phyloP scores from a whole-genome alignment of 495 filamentous ascomycete species.

The Schizothecium vesticola region DNA sequence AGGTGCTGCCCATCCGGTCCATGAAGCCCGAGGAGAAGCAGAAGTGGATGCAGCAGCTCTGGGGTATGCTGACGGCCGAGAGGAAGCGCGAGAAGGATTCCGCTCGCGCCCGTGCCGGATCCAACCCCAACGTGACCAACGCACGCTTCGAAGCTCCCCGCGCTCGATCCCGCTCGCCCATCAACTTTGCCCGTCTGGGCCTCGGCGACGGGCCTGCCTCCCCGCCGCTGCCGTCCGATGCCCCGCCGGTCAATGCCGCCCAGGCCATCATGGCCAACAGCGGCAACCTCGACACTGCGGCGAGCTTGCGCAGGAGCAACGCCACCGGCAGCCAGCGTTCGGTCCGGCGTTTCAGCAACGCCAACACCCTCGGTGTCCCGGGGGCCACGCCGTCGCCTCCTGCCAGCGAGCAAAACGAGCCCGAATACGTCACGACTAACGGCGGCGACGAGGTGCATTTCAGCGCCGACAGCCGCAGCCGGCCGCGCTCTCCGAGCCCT shows the following conservation, averaged over 20 bases:
- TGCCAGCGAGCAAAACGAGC: background rate
- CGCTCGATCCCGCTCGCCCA: constrained; percentile 14
- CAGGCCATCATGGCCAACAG: background rate
- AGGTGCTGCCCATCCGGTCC: constrained; percentile 31
- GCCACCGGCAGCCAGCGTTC: constrained; percentile 4
- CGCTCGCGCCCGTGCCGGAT: constrained; percentile 1
- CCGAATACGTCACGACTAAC: constrained; percentile 1
- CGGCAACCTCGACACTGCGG: background rate
- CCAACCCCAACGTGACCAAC: constrained; percentile 1
- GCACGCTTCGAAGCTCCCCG: constrained; percentile 24
- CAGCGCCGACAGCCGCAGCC: background rate
- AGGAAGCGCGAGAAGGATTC: constrained; percentile 14
- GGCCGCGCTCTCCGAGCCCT: constrained; percentile 2
- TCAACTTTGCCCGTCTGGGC: constrained; percentile 3
- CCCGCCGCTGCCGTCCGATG: background rate
- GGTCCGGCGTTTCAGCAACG: constrained; percentile 8
- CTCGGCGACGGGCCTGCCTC: background rate
- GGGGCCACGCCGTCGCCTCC: background rate
- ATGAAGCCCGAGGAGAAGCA: constrained; percentile 32
- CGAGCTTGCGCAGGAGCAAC: constrained; percentile 20
- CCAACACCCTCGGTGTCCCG: constrained; percentile 12
- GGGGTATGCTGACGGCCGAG: constrained; percentile 21
- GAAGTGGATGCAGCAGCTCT: constrained; percentile 28
- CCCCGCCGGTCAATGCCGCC: background rate
- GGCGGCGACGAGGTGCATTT: constrained; percentile 3